Conservation (phyloP, 306 rosid species). For the Argentina anserina region DNA sequence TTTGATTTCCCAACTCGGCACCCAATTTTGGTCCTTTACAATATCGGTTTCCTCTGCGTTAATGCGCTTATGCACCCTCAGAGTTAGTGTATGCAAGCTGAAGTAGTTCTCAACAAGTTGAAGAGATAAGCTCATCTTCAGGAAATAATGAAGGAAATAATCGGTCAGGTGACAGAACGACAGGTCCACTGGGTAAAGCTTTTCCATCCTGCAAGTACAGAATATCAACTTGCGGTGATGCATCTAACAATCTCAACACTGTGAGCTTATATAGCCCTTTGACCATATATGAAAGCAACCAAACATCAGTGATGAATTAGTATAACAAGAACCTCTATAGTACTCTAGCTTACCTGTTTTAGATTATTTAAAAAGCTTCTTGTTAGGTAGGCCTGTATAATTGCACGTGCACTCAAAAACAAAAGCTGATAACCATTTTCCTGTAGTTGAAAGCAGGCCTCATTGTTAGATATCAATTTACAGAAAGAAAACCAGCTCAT, state of each 20-base stretch:
- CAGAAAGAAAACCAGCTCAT: not conserved
- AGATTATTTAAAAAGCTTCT: conserved; percentile 75
- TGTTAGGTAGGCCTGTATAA: conserved; percentile 93
- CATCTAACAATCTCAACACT: conserved; percentile 7
- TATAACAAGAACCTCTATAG: not conserved
- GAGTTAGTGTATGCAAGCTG: not conserved
- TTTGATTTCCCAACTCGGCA: no score
- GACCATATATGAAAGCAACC: conserved; percentile 1
- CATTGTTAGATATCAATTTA: conserved; percentile 16
- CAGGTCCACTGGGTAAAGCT: conserved; percentile 83
- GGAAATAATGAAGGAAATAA: conserved; percentile 85
- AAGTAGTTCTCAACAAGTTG: not conserved
- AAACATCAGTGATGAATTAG: not conserved
- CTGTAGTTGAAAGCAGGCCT: conserved; percentile 37
- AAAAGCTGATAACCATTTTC: conserved; percentile 99
- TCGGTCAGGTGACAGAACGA: conserved; percentile 98
- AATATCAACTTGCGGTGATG: no score
- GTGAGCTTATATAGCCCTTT: not conserved
- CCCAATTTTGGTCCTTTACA: no score
- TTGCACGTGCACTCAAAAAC: conserved; percentile 97
- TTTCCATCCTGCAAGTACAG: conserved; percentile 80
- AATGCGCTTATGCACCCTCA: no score
- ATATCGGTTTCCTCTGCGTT: no score
- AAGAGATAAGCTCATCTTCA: conserved; percentile 56
- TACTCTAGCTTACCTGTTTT: conserved; percentile 56